Evolutionary conservation across 1,284 basidiomycete species (phyloP), one percentile per base, ranked within the genome.

Genomic region (Anthracocystis setariae): DNA sequence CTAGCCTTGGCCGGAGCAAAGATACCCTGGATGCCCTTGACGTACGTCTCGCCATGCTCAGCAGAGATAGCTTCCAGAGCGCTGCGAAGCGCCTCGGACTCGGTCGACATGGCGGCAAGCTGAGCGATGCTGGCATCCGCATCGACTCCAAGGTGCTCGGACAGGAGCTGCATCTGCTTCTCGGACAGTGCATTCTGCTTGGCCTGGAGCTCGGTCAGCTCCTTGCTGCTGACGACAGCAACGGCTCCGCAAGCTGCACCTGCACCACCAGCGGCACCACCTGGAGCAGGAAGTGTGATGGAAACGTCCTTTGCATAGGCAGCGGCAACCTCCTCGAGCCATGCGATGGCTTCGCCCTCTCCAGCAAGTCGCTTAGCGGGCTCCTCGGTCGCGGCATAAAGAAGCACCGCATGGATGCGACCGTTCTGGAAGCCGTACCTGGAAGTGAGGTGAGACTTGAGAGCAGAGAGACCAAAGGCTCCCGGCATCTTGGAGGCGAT

Each of bases 401-500:
- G 88, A 51, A 98, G 88, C n/a, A 94, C 92, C 35, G 88, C 91
- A 74, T 98, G 95, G 15, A 91, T 89, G 59, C 95, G 92, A 38
- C 88, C 87, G 9, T 94, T 86, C 24, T 95, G 95, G 18, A 98
- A 86, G 65, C 95, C 95, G 94, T 94, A 80, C 77, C 51, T 75
- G 64, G 24, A 80, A 60, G n/a, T n/a, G n/a, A n/a, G n/a, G 64
- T 80, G 76, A 4, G 88, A 85, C 85, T 96, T 95, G 84, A 94
- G 92, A 18, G 92, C 88, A 3, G 94, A 92, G 23, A 92, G 87
- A 83, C 97, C 97, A 88, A 98, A 98, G 25, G 95, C 95, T 85
- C 96, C 96, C 37, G 96, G 96, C 91, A 98, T 94, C 86, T 98
- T 98, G 61, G 90, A 90, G 58, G 93, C 92, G 56, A 98, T 87